phyloP scores from a whole-genome alignment of 31 red algal genomes.

The Odonthalia washingtoniensis region DNA sequence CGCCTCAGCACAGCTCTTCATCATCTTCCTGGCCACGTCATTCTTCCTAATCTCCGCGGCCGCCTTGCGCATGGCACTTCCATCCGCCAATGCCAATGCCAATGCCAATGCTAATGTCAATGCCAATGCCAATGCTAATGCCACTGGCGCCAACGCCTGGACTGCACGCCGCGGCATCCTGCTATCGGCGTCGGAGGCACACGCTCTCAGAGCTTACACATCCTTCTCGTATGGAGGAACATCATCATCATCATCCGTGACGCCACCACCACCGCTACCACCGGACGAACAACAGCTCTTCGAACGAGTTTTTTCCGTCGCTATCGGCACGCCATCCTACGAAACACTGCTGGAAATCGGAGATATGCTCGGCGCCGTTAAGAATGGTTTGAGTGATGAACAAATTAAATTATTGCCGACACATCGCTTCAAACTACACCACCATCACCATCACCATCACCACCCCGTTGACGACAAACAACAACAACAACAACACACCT shows the following conservation, averaged over 20 bases:
- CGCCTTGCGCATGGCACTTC: slow-evolving; percentile 48
- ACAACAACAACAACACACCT: slow-evolving; percentile 17
- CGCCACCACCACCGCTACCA: neutral
- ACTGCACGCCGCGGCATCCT: slow-evolving; percentile 29
- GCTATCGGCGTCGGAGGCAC: slow-evolving; percentile 19
- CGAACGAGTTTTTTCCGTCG: neutral
- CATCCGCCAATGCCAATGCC: slow-evolving; percentile 1
- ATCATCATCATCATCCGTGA: neutral
- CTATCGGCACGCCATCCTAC: slow-evolving; percentile 31
- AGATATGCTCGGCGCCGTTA: slow-evolving; percentile 55
- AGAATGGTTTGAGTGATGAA: slow-evolving; percentile 59
- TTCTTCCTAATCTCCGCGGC: slow-evolving; percentile 67
- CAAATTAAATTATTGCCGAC: slow-evolving; percentile 69
- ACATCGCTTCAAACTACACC: slow-evolving; percentile 30
- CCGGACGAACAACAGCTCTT: neutral
- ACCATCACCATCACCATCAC: too few relatives aligned
- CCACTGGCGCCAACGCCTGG: slow-evolving; percentile 10
- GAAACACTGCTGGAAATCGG: slow-evolving; percentile 65
- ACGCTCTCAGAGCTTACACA: slow-evolving; percentile 19
- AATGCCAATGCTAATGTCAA: too few relatives aligned
- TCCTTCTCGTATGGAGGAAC: slow-evolving; percentile 2
- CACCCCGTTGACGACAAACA: neutral
- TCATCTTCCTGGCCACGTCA: slow-evolving; percentile 52
- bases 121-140: too few relatives aligned
- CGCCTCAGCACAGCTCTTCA: slow-evolving; percentile 53